Evolutionary conservation across 1,139 yeast species (phyloP).

Genomic region (Suhomyces yuchorum): DNA sequence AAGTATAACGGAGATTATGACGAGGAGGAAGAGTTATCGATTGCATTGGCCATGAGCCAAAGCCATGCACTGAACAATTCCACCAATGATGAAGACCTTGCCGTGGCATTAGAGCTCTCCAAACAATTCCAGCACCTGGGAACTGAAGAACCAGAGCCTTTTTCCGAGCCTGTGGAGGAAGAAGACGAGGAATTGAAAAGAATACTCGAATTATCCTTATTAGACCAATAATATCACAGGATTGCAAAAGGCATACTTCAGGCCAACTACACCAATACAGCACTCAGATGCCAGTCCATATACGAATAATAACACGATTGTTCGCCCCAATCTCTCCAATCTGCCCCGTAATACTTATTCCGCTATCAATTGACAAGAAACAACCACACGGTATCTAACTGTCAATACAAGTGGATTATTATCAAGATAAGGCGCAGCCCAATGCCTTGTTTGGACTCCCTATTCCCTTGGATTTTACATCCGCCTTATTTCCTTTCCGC

Average conservation of each 20-base stretch:
- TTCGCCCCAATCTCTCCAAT: too few species aligned
- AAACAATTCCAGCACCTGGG: constrained; percentile 18
- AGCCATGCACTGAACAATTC: constrained; percentile 22
- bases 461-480: too few species aligned
- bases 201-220: constrained; percentile 21
- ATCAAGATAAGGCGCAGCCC: too few species aligned
- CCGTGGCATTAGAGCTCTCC: constrained; percentile 23
- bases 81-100: constrained; percentile 29
- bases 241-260: not conserved
- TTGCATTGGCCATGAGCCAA: constrained; percentile 57
- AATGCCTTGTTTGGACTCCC: too few species aligned
- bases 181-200: constrained; percentile 23
- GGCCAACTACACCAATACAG: too few species aligned
- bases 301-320: too few species aligned
- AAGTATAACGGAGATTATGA: constrained; percentile 47
- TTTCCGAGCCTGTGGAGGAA: constrained; percentile 22
- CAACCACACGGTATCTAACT: too few species aligned
- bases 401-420: too few species aligned
- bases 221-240: constrained; percentile 15
- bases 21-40: constrained; percentile 48
- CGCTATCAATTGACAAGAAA: too few species aligned
- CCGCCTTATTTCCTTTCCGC: too few species aligned
- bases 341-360: too few species aligned
- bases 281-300: too few species aligned
- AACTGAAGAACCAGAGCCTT: not conserved